Conservation (phyloP, 1,284 basidiomycete genomes). For the Salmacisia buchloeana region DNA sequence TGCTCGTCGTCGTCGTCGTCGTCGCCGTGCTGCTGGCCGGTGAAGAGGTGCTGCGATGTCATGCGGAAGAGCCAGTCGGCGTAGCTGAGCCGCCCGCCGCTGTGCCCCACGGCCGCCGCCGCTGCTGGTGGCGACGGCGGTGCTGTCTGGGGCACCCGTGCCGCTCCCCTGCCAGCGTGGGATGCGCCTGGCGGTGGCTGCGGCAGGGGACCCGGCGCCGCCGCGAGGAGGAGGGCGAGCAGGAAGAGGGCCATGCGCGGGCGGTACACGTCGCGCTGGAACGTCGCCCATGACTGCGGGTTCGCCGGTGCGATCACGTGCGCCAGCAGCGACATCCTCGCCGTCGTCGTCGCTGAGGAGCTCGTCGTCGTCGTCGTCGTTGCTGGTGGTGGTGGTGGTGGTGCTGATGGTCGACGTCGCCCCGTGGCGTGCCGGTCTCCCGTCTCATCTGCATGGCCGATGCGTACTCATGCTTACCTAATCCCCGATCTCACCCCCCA, state of each 20-base stretch:
- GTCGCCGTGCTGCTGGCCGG: neutral
- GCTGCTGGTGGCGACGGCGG: neutral
- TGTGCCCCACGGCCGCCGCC: neutral
- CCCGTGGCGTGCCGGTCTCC: too few relatives aligned
- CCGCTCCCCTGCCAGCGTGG: neutral
- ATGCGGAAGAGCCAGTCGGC: neutral
- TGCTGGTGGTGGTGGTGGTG: too few relatives aligned
- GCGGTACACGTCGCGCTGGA: neutral
- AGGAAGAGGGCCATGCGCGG: slow-evolving; percentile 1
- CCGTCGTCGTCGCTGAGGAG: too few relatives aligned
- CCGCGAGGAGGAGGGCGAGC: neutral
- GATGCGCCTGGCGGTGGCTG: too few relatives aligned
- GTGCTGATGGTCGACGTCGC: too few relatives aligned
- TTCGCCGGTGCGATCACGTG: neutral
- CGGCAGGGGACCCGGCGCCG: neutral
- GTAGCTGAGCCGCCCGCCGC: neutral
- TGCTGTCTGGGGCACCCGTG: too few relatives aligned
- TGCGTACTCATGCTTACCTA: too few relatives aligned
- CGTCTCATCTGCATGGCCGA: too few relatives aligned
- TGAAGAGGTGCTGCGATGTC: slow-evolving; percentile 4
- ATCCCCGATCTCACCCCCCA: too few relatives aligned
- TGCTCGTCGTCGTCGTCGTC: neutral
- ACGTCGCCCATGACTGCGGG: slow-evolving; percentile 1
- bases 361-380: too few relatives aligned
- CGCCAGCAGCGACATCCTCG: too few relatives aligned